These are phyloP conservation scores for Knufia fluminis DNA, from an alignment of 2,329 filamentous ascomycete genomes.

Conservation along the genomic window DNA sequence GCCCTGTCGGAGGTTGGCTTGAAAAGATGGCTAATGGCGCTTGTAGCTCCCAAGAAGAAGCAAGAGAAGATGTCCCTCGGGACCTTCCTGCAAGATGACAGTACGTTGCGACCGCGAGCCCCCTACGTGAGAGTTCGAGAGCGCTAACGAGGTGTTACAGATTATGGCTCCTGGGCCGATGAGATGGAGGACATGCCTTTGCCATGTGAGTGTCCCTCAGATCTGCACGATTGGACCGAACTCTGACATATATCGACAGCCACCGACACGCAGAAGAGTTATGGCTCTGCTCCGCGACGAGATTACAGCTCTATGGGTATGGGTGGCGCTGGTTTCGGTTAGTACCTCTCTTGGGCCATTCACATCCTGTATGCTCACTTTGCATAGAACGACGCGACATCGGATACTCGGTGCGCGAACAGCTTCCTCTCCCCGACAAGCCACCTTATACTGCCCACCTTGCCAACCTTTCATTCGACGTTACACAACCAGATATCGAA, in stretches of 20 bases:
- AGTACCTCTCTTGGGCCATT: conserved; percentile 2
- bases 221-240: background rate
- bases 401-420: conserved; percentile 56
- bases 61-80: conserved; percentile 96
- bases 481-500: conserved; percentile 69
- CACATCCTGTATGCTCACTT: conserved; percentile 9
- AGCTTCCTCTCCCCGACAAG: conserved; percentile 77
- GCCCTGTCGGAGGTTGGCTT: too few species aligned
- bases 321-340: conserved; percentile 30
- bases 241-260: conserved; percentile 19
- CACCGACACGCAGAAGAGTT: conserved; percentile 36
- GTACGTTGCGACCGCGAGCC: conserved; percentile 47
- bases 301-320: conserved; percentile 35
- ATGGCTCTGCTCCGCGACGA: conserved; percentile 39
- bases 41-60: conserved; percentile 75
- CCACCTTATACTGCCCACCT: conserved; percentile 94
- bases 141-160: conserved; percentile 35
- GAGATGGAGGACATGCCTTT: conserved; percentile 85
- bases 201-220: conserved; percentile 47
- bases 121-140: conserved; percentile 9
- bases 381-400: conserved; percentile 27
- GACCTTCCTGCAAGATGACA: conserved; percentile 86
- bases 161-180: conserved; percentile 91
- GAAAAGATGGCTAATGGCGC: conserved; percentile 7
- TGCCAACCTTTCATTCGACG: conserved; percentile 93